Evolutionary conservation across 257 asterid genomes (phyloP).

Genomic region (Fraxinus excelsior): DNA sequence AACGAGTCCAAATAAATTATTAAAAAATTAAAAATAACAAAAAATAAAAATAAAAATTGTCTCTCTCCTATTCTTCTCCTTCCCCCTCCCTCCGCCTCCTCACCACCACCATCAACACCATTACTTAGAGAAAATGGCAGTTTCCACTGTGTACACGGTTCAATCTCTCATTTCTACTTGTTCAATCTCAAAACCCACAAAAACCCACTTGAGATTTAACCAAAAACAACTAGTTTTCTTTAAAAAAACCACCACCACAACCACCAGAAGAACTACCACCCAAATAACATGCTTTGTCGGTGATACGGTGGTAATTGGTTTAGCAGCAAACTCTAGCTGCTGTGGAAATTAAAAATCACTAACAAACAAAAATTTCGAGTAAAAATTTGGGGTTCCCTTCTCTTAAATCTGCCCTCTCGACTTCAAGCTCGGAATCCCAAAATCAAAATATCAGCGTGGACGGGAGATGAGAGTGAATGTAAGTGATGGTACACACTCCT

Average conservation of each 20-base stretch:
- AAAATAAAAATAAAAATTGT: too few species aligned
- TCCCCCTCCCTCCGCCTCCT: too few species aligned
- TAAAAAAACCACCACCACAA: too few species aligned
- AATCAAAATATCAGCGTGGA: slow-evolving; percentile 3
- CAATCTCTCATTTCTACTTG: slow-evolving; percentile 70
- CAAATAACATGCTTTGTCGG: slow-evolving; percentile 61
- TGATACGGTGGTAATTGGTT: slow-evolving; percentile 75
- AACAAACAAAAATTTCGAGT: background rate
- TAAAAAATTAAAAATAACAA: too few species aligned
- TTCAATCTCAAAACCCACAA: slow-evolving; percentile 71
- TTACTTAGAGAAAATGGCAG: slow-evolving; percentile 53
- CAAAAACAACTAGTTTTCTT: slow-evolving; percentile 59
- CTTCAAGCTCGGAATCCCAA: slow-evolving; percentile 34
- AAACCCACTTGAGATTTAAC: slow-evolving; percentile 64
- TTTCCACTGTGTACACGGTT: slow-evolving; percentile 64
- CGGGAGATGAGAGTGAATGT: too few species aligned
- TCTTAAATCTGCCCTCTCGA: background rate
- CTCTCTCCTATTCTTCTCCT: too few species aligned
- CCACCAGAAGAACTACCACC: background rate
- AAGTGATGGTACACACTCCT: too few species aligned
- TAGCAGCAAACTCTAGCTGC: slow-evolving; percentile 95
- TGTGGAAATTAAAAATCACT: slow-evolving; percentile 56
- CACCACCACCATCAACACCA: background rate
- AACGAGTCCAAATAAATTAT: too few species aligned
- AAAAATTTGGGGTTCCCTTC: background rate